Evolutionary conservation across 2,329 filamentous ascomycete genomes (phyloP).

Genomic region (Amauroascus verrucosus): DNA sequence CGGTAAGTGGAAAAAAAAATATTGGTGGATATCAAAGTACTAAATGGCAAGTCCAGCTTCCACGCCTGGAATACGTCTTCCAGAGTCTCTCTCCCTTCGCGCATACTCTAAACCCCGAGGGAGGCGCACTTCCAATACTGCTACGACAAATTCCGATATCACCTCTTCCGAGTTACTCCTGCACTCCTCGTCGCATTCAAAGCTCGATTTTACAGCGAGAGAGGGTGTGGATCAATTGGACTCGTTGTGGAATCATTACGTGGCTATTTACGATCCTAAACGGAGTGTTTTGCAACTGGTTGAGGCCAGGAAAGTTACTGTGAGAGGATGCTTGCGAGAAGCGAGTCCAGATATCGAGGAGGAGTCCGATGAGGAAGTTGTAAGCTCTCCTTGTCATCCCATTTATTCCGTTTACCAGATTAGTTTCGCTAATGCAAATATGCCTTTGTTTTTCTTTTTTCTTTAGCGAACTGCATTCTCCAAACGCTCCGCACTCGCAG

Average conservation of each 20-base stretch:
- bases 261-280: constrained; percentile 50
- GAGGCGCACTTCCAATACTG: constrained; percentile 21
- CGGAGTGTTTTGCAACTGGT: constrained; percentile 45
- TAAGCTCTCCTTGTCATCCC: neutral
- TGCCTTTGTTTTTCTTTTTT: constrained; percentile 16
- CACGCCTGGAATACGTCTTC: constrained; percentile 22
- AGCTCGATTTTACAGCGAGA: constrained; percentile 49
- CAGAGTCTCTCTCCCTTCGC: constrained; percentile 27
- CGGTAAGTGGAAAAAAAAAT: constrained; percentile 27
- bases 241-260: constrained; percentile 48
- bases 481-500: constrained; percentile 36
- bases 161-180: constrained; percentile 44
- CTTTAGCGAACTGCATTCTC: constrained; percentile 30
- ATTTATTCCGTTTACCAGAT: neutral
- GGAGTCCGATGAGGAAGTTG: constrained; percentile 20
- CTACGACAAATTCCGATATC: constrained; percentile 30
- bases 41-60: constrained; percentile 16
- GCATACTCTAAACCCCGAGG: constrained; percentile 43
- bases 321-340: constrained; percentile 41
- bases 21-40: no score
- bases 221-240: constrained; percentile 43
- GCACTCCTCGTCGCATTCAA: constrained; percentile 51
- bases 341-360: constrained; percentile 21
- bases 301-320: constrained; percentile 44
- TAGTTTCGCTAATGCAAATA: neutral